A percentile compares a stretch with the other conserved stretches of the same genome.
These are phyloP conservation scores for Ascochyta clinopodiicola DNA, from an alignment of 2,329 filamentous ascomycete species.

Conservation along the genomic window DNA sequence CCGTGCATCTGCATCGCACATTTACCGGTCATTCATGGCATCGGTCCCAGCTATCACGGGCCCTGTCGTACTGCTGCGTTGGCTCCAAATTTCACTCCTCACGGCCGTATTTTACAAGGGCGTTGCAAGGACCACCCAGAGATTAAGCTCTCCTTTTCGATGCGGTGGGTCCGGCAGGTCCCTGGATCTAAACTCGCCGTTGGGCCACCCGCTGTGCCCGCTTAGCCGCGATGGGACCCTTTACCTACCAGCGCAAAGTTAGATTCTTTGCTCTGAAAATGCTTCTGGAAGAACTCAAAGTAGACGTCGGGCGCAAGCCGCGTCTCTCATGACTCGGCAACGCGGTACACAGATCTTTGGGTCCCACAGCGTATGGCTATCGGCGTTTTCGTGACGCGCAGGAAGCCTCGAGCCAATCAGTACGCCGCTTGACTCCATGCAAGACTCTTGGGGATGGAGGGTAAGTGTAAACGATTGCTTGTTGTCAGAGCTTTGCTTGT, in stretches of 20 bases:
- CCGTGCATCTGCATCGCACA: slow-evolving; percentile 8
- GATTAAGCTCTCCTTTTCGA: slow-evolving; percentile 19
- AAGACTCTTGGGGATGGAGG: no score
- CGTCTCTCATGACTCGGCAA: no score
- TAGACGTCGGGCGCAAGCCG: not conserved
- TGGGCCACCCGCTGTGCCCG: slow-evolving; percentile 17
- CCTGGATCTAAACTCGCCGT: slow-evolving; percentile 16
- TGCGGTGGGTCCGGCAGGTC: slow-evolving; percentile 10
- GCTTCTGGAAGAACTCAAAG: slow-evolving; percentile 8
- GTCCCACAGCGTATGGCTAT: no score
- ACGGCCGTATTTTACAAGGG: slow-evolving; percentile 4
- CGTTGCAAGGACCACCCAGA: slow-evolving; percentile 16
- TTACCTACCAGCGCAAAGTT: slow-evolving; percentile 3
- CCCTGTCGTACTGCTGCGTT: slow-evolving; percentile 10
- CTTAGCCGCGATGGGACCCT: slow-evolving; percentile 12
- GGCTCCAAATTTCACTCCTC: slow-evolving; percentile 13
- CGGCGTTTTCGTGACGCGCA: no score
- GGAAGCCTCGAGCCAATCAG: no score
- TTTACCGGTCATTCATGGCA: not conserved
- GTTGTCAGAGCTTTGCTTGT: not conserved
- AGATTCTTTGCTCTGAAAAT: not conserved
- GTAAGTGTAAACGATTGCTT: not conserved
- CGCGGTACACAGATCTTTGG: no score
- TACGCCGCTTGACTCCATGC: no score
- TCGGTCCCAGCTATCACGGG: slow-evolving; percentile 9